These are phyloP conservation scores for Emericellopsis terricola DNA, from an alignment of 495 filamentous ascomycete species.

Conservation along the genomic window DNA sequence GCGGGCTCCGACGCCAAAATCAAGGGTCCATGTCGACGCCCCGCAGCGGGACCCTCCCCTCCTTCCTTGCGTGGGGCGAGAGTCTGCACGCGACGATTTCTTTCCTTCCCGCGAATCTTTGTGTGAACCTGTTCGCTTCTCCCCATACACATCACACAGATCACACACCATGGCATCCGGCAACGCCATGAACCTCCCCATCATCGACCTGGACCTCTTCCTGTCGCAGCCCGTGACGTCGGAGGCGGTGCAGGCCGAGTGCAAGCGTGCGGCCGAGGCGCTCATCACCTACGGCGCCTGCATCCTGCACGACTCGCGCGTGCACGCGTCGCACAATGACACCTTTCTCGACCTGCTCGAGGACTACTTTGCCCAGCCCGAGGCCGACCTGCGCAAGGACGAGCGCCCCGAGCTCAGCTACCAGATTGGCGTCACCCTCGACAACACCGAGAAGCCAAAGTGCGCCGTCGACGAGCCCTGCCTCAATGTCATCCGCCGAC, in stretches of 20 bases:
- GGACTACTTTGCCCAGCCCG: conserved; percentile 34
- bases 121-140: no score
- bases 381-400: conserved; percentile 17
- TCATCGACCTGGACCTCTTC: conserved; percentile 32
- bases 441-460: conserved; percentile 36
- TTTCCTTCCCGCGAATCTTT: no score
- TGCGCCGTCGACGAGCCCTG: conserved; percentile 35
- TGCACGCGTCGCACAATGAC: conserved; percentile 26
- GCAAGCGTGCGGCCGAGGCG: conserved; percentile 22
- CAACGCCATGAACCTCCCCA: conserved; percentile 30
- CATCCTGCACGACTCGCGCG: conserved; percentile 32
- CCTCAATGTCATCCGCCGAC: conserved; percentile 24
- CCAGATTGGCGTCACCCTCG: conserved; percentile 34
- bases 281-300: conserved; percentile 31
- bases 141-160: no score
- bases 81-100: no score
- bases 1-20: no score
- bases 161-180: no score
- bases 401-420: conserved; percentile 30
- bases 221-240: conserved; percentile 15
- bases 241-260: conserved; percentile 22
- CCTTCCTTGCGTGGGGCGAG: no score
- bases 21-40: no score
- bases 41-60: no score
- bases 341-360: conserved; percentile 32